Evolutionary conservation across 306 rosid species (phyloP).

Genomic region (Lagenaria siceraria): DNA sequence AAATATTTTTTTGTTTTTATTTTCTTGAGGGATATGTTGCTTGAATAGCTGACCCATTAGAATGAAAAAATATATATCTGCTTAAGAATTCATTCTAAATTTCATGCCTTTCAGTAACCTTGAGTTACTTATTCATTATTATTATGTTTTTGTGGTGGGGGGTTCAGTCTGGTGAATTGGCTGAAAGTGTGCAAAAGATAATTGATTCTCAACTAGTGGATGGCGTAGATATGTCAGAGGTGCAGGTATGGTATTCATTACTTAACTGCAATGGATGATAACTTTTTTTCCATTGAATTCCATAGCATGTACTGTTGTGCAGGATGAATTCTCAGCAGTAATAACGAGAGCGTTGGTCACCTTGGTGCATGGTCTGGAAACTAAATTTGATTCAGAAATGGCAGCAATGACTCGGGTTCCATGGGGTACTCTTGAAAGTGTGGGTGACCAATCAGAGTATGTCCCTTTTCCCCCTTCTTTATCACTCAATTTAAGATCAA

Average conservation of each 20-base stretch:
- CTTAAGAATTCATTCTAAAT: background rate
- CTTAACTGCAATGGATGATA: conserved; percentile 3
- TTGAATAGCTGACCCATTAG: background rate
- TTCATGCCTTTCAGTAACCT: background rate
- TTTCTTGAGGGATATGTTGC: background rate
- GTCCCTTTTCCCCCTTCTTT: background rate
- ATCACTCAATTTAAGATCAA: background rate
- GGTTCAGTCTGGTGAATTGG: conserved; percentile 84
- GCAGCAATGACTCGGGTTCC: conserved; percentile 92
- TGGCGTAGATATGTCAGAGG: conserved; percentile 91
- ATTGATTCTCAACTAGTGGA: conserved; percentile 64
- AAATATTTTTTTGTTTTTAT: background rate
- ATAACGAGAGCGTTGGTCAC: conserved; percentile 91
- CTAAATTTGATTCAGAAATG: conserved; percentile 95
- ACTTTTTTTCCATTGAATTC: conserved; percentile 10
- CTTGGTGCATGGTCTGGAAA: conserved; percentile 86
- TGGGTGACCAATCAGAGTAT: conserved; percentile 98
- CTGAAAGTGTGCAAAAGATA: conserved; percentile 88
- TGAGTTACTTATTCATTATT: background rate
- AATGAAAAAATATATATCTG: background rate
- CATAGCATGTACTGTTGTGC: conserved; percentile 17
- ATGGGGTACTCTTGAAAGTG: conserved; percentile 91
- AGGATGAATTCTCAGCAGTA: conserved; percentile 95
- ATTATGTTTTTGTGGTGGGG: background rate
- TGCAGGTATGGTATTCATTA: conserved; percentile 50